Base-by-base conservation (phyloP, 495 filamentous ascomycete genomes). In the Hypoxylon lenormandii region DNA sequence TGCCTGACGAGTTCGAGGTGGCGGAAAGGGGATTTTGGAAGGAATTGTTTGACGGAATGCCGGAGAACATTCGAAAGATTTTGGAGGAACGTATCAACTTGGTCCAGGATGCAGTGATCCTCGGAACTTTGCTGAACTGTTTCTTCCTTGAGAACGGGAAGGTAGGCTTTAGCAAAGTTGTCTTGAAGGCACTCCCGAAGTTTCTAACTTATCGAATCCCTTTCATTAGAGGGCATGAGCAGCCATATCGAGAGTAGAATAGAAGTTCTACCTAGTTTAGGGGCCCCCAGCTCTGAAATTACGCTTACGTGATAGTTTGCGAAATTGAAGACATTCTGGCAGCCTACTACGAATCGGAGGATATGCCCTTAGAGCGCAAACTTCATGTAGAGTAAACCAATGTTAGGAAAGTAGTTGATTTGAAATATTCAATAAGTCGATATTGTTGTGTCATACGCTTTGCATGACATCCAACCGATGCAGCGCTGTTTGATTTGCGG, bases 1-100 rank as follows among this genome's bases (percentile, higher is more conserved):
- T 76, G 73, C 70, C 70, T 18, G 66, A 66, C 56, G 69, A 76
- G 50, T 77, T 76, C 65, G 66, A 74, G 54, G 71, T 67, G 40
- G 59, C 69, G 40, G 75, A 77, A 64, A 61, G 60, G 40, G 73
- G 43, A 12, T 74, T 77, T 52, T 76, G 71, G 68, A 38, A 55
- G 23, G 71, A 72, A 36, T 38, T 72, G 30, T 73, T 64, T 19
- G 33, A 62, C 53, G 69, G 51, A 18, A 63, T 68, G 57, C 36
- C 69, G 4, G 53, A 38, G 33, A n/a, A 68, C 38, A 60, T 64
- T 61, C 69, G 72, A 37, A 40, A 21, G 0, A 3, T 60, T 4
- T 13, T 71, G 47, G 15, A 70, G 46, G 53, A 59, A 15, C 48
- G 60, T 12, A 61, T 66, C 16, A 38, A 64, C 49, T 54, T 60